Percentiles rank a stretch among this genome's conserved stretches.
phyloP scores from a whole-genome alignment of 352 stramenopile species.

The Phytopythium mirpurense region DNA sequence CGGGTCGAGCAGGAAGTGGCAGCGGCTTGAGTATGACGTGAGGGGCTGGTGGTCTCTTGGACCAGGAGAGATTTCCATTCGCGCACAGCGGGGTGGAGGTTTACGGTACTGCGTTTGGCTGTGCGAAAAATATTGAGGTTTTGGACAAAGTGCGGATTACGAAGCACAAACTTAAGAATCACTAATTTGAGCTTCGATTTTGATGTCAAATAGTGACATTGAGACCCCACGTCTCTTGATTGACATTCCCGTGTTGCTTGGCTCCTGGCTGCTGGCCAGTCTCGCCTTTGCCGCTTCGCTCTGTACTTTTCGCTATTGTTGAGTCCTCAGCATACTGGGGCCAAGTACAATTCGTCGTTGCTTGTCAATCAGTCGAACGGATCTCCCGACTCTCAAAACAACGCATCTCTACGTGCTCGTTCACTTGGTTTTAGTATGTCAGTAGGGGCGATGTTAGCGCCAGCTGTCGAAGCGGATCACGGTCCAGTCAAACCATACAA shows the following conservation, averaged over 20 bases:
- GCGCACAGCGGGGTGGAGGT: too few species aligned
- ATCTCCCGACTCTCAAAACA: background rate
- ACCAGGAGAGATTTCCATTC: too few species aligned
- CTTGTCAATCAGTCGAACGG: background rate
- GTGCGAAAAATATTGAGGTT: background rate
- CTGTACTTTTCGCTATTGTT: background rate
- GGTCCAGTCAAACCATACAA: conserved; percentile 1
- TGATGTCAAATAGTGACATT: too few species aligned
- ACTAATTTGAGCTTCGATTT: too few species aligned
- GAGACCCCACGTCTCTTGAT: too few species aligned
- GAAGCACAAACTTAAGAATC: background rate
- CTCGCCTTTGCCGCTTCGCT: background rate
- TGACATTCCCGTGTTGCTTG: too few species aligned
- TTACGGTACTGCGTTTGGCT: background rate
- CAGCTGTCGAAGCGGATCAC: background rate
- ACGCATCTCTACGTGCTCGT: background rate
- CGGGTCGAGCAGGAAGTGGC: too few species aligned
- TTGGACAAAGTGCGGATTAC: background rate
- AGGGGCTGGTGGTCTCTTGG: too few species aligned
- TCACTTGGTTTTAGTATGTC: background rate
- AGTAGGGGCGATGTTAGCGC: background rate
- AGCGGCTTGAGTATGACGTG: too few species aligned
- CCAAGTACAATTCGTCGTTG: background rate
- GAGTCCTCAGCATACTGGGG: background rate
- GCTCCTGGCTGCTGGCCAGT: background rate